Conservation (phyloP, 2,329 filamentous ascomycete species). For the Albifimbria verrucaria region DNA sequence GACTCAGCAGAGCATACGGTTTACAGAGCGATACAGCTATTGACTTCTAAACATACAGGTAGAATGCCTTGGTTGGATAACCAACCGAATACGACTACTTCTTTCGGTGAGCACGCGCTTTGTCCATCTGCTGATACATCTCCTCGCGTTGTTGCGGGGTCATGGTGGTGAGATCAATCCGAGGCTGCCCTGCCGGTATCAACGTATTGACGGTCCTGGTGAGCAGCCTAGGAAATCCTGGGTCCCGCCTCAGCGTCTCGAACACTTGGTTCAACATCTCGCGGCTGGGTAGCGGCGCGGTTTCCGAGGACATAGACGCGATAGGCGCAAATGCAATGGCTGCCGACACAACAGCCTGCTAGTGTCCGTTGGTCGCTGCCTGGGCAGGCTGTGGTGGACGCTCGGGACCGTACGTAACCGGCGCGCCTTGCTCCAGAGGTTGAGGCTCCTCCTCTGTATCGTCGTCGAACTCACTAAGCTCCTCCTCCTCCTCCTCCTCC, state of each 20-base stretch:
- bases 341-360: constrained; percentile 23
- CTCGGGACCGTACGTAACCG: constrained; percentile 45
- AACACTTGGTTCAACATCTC: neutral
- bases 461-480: constrained; percentile 64
- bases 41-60: neutral
- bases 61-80: neutral
- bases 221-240: neutral
- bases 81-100: neutral
- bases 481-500: constrained; percentile 59
- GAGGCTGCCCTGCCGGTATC: neutral
- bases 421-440: constrained; percentile 29
- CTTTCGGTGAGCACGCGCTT: neutral
- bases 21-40: neutral
- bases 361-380: constrained; percentile 41
- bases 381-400: constrained; percentile 38
- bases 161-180: neutral
- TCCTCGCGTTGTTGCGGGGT: neutral
- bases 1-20: neutral
- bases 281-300: neutral
- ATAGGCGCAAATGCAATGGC: constrained; percentile 11
- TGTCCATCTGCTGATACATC: neutral
- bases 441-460: constrained; percentile 51
- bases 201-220: neutral
- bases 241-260: neutral
- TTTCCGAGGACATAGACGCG: neutral